These are phyloP conservation scores for Trichoderma guizhouense DNA, from an alignment of 2,329 filamentous ascomycete genomes.

Conservation along the genomic window DNA sequence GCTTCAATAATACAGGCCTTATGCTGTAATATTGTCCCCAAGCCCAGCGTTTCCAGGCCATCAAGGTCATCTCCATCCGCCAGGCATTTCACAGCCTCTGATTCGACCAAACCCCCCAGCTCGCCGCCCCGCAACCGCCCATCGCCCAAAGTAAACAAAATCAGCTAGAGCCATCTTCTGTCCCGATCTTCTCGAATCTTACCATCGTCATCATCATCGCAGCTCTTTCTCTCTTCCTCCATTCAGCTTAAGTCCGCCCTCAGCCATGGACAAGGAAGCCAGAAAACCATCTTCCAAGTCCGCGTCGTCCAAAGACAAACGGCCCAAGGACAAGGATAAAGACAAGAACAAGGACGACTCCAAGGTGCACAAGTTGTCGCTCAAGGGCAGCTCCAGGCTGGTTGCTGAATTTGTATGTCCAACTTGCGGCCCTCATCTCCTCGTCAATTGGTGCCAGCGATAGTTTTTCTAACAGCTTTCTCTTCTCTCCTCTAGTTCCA, in stretches of 20 bases:
- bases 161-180: neutral
- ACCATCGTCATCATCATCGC: neutral
- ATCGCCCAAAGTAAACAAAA: constrained; percentile 13
- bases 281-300: neutral
- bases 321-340: constrained; percentile 31
- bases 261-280: constrained; percentile 4
- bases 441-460: neutral
- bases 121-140: constrained; percentile 3
- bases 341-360: constrained; percentile 63
- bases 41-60: neutral
- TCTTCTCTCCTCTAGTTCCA: constrained; percentile 62
- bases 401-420: constrained; percentile 84
- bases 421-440: constrained; percentile 41
- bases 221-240: neutral
- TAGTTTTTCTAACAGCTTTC: constrained; percentile 20
- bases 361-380: constrained; percentile 90
- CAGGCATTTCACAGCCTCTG: neutral
- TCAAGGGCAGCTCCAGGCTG: constrained; percentile 80
- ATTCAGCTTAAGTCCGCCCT: neutral
- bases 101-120: neutral
- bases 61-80: neutral
- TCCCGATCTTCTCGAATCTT: neutral
- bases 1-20: neutral
- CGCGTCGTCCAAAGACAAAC: constrained; percentile 1
- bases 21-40: neutral